These are phyloP conservation scores for Pugionium dolabratum DNA, from an alignment of 345 rosid genomes.

Conservation along the genomic window DNA sequence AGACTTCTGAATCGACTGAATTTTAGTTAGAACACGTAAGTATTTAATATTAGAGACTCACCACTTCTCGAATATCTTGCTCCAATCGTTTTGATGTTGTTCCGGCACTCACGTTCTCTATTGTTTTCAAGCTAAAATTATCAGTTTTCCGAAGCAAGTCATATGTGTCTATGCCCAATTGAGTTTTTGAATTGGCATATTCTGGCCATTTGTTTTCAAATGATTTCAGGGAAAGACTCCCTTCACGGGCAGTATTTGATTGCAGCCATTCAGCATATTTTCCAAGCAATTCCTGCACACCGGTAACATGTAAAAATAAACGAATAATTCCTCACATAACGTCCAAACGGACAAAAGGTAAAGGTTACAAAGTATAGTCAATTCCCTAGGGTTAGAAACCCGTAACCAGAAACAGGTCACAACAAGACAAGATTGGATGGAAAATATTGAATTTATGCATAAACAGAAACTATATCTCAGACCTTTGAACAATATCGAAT, in stretches of 20 bases:
- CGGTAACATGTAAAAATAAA: conserved; percentile 28
- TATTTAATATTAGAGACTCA: conserved; percentile 42
- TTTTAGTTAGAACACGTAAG: not conserved
- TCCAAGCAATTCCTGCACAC: conserved; percentile 61
- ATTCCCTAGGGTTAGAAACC: conserved; percentile 3
- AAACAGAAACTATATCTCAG: conserved; percentile 8
- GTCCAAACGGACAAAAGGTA: not conserved
- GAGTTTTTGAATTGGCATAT: conserved; percentile 44
- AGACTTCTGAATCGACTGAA: not conserved
- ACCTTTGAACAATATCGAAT: not conserved
- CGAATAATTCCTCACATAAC: not conserved
- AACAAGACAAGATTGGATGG: conserved; percentile 10
- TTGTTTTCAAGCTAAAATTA: conserved; percentile 55
- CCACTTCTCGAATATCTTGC: conserved; percentile 77
- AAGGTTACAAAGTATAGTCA: conserved; percentile 2
- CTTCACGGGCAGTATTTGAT: conserved; percentile 65
- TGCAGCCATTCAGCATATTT: conserved; percentile 71
- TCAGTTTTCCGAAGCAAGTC: conserved; percentile 52
- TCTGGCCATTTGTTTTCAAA: conserved; percentile 77
- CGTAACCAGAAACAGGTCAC: conserved; percentile 17
- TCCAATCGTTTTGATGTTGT: conserved; percentile 66
- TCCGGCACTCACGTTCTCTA: conserved; percentile 58
- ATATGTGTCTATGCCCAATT: conserved; percentile 48
- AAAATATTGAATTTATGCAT: conserved; percentile 4
- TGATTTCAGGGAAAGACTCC: conserved; percentile 61